phyloP scores from a whole-genome alignment of 331 rosid species.

The Pyrus hybrid region DNA sequence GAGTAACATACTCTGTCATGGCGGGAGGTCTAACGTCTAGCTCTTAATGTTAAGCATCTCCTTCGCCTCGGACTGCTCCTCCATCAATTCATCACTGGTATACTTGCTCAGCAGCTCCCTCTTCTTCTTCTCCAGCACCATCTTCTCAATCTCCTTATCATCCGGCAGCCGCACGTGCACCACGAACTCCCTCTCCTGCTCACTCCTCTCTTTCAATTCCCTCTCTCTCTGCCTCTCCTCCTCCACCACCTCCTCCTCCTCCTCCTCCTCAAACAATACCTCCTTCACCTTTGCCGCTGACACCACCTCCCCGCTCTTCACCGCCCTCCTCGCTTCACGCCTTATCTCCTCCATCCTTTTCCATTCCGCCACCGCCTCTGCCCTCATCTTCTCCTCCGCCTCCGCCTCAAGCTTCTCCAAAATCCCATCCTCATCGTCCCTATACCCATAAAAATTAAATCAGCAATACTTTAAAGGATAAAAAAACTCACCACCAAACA shows the following conservation, averaged over 20 bases:
- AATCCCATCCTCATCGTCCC: constrained; percentile 91
- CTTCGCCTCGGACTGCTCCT: constrained; percentile 85
- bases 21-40: neutral
- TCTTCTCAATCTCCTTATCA: constrained; percentile 81
- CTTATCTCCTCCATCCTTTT: constrained; percentile 62
- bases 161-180: constrained; percentile 89
- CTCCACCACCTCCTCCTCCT: constrained; percentile 86
- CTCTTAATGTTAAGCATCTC: constrained; percentile 75
- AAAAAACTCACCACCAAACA: too few relatives aligned
- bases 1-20: neutral
- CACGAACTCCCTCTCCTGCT: constrained; percentile 63
- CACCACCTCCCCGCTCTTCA: constrained; percentile 75
- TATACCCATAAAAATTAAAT: too few relatives aligned
- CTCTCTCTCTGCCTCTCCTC: constrained; percentile 48
- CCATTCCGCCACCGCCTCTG: constrained; percentile 70
- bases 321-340: constrained; percentile 74
- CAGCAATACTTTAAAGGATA: too few relatives aligned
- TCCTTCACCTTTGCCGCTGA: constrained; percentile 48
- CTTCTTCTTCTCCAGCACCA: constrained; percentile 94
- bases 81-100: constrained; percentile 58
- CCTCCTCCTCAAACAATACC: constrained; percentile 58
- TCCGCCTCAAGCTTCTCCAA: constrained; percentile 59
- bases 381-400: constrained; percentile 54
- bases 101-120: constrained; percentile 65
- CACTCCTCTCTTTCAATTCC: constrained; percentile 42